Percentiles rank a stretch among this genome's conserved stretches.
These are phyloP conservation scores for Zygosaccharomyces pseudorouxii DNA, from an alignment of 805 yeast species.

Conservation along the genomic window DNA sequence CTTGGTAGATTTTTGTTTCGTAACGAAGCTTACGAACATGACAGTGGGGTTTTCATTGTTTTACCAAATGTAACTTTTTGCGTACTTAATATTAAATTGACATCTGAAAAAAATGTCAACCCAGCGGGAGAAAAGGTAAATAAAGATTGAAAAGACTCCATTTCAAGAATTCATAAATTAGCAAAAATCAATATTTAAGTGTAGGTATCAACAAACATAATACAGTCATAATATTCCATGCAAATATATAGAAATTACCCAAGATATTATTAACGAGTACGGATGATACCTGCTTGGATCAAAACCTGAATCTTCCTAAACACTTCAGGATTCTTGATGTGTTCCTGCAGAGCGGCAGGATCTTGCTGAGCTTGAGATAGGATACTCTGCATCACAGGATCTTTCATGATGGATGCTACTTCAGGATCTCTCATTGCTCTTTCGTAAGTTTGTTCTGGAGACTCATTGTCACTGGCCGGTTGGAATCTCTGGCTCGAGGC, in stretches of 20 bases:
- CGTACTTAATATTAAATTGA: too few relatives aligned
- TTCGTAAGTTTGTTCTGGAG: slow-evolving; percentile 90
- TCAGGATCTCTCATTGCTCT: slow-evolving; percentile 93
- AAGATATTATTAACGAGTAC: slow-evolving; percentile 55
- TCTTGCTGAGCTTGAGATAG: slow-evolving; percentile 89
- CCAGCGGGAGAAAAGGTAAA: too few relatives aligned
- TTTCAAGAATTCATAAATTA: too few relatives aligned
- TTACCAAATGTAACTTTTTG: too few relatives aligned
- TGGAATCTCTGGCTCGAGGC: slow-evolving; percentile 78
- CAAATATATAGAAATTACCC: not conserved
- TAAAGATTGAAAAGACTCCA: too few relatives aligned
- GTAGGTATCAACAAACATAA: not conserved
- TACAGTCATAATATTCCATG: slow-evolving; percentile 3
- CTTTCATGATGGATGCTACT: slow-evolving; percentile 79
- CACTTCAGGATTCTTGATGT: slow-evolving; percentile 94
- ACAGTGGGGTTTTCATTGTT: too few relatives aligned
- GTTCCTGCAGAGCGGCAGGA: slow-evolving; percentile 96
- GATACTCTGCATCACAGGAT: slow-evolving; percentile 94
- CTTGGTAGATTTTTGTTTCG: too few relatives aligned
- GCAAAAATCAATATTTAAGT: too few relatives aligned
- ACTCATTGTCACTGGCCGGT: slow-evolving; percentile 72
- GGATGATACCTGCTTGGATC: slow-evolving; percentile 94
- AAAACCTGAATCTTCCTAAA: slow-evolving; percentile 80
- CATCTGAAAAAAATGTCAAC: too few relatives aligned
- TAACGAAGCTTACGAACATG: too few relatives aligned